phyloP scores from a whole-genome alignment of 139 green algal species.

The Chlorella sp. region DNA sequence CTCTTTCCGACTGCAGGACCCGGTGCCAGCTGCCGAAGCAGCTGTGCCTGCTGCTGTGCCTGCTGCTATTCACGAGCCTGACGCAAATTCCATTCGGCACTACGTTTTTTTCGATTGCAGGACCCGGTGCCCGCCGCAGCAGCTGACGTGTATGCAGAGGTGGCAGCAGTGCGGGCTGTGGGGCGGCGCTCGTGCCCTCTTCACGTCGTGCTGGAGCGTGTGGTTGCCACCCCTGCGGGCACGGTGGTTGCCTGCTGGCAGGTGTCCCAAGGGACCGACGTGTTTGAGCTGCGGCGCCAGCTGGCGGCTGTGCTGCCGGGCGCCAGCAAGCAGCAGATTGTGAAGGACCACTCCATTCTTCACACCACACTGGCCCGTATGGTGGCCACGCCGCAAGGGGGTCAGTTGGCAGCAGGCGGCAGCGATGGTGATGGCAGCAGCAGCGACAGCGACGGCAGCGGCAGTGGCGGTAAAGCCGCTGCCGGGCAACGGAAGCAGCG shows the following conservation, averaged over 20 bases:
- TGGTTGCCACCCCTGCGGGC: slow-evolving; percentile 63
- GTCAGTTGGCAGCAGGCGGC: neutral
- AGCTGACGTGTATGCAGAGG: slow-evolving; percentile 52
- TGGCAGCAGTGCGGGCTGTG: slow-evolving; percentile 36
- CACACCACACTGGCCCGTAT: slow-evolving; percentile 75
- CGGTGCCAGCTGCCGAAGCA: too few relatives aligned
- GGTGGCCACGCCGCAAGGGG: slow-evolving; percentile 42
- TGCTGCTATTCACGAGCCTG: too few relatives aligned
- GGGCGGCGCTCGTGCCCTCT: slow-evolving; percentile 58
- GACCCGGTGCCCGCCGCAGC: slow-evolving; percentile 55
- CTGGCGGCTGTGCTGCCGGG: neutral
- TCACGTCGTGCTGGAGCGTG: slow-evolving; percentile 63
- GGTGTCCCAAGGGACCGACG: slow-evolving; percentile 21
- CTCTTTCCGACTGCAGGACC: too few relatives aligned
- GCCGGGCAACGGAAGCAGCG: neutral
- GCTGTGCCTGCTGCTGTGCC: too few relatives aligned
- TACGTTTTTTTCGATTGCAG: slow-evolving; percentile 28
- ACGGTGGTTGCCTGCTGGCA: slow-evolving; percentile 79
- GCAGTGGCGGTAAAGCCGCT: neutral
- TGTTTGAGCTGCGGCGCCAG: neutral
- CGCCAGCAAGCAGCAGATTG: slow-evolving; percentile 46
- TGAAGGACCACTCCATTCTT: slow-evolving; percentile 68
- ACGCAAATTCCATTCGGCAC: too few relatives aligned
- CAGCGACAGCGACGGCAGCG: neutral
- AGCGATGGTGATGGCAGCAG: neutral